Base-by-base conservation (phyloP, 164 flowering plant genomes). In the Vitis riparia region DNA sequence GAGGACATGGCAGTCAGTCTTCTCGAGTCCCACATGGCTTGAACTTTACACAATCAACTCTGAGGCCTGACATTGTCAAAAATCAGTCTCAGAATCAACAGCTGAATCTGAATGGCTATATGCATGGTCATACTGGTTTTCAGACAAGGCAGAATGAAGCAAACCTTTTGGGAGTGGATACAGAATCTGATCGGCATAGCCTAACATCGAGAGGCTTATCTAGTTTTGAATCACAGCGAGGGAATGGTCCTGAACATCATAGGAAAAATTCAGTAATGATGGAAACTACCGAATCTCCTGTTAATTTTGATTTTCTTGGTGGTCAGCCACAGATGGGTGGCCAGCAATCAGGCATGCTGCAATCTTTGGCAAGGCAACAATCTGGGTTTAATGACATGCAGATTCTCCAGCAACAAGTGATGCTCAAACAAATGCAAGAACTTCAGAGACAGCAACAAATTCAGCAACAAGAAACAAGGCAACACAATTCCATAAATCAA, bases 341-440 rank as follows among this genome's bases (percentile, higher is more conserved):
- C 51, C 87, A 76, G 68, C 81, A 83, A 56, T 73, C 73, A 50
- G 77, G 78, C 71, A 75, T 81, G 77, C 14, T 78, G 71, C 92
- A 84, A 57, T 44, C 82, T 53, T 71, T 80, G 27, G 81, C 81
- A 9, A 81, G 79, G 65, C 90, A 85, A 74, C 86, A 81, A 51
- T 71, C 83, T 61, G 87, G 83, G 44, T 65, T 80, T 27, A 68
- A 55, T 76, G 91, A 88, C 19, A 71, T 77, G 78, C 91, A 88
- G 62, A 73, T 77, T 44, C 51, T 85, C 66, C 88, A 86, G 51
- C 89, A 84, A 62, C 85, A 84, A 59, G 65, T 64, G n/a, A 76
- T 85, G 69, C 56, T 81, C 13, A 82, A 72, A 72, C 85, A 85
- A 70, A 68, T 85, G 81, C 86, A 85, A 71, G 92, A 88, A 59